Conservation (phyloP, 495 filamentous ascomycete species). For the Platismatia glauca region DNA sequence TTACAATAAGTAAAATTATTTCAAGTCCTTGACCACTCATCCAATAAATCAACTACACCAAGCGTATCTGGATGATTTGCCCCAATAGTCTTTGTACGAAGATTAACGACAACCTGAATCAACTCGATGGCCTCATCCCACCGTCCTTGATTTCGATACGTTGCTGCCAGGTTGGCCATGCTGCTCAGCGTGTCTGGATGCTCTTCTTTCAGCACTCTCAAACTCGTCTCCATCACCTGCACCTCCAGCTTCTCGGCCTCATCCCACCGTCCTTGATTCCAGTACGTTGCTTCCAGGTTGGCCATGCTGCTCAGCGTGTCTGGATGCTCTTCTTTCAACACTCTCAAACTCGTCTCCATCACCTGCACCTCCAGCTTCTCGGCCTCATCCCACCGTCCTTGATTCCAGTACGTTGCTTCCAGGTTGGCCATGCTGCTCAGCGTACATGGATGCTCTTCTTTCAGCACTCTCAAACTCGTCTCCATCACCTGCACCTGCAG, state of each 20-base stretch:
- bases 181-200: constrained; percentile 20
- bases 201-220: constrained; percentile 22
- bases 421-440: neutral
- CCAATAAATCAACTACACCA: too few relatives aligned
- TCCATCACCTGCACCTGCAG: constrained; percentile 10
- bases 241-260: constrained; percentile 26
- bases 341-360: constrained; percentile 1
- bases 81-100: too few relatives aligned
- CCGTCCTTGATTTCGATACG: too few relatives aligned
- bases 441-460: neutral
- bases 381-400: neutral
- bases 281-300: constrained; percentile 22
- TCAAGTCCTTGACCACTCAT: too few relatives aligned
- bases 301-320: constrained; percentile 26
- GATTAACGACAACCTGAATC: too few relatives aligned
- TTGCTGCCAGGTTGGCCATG: too few relatives aligned
- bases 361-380: neutral
- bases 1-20: too few relatives aligned
- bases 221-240: constrained; percentile 20
- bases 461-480: constrained; percentile 8
- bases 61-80: too few relatives aligned
- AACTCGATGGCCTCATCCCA: too few relatives aligned
- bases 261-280: constrained; percentile 22
- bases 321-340: constrained; percentile 25
- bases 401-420: neutral